These are phyloP conservation scores for Brassica cretica DNA, from an alignment of 345 rosid genomes.

Conservation along the genomic window DNA sequence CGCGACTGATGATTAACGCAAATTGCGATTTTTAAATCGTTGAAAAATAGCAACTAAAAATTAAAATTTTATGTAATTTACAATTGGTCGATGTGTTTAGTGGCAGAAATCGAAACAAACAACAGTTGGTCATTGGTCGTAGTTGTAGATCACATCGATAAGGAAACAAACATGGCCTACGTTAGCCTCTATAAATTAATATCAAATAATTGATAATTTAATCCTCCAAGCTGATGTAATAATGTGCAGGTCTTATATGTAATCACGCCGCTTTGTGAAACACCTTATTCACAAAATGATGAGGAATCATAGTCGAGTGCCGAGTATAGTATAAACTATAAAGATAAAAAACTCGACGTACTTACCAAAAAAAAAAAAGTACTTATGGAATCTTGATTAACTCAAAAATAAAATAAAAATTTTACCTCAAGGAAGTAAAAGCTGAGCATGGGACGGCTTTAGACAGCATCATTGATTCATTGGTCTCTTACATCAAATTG, in stretches of 20 bases:
- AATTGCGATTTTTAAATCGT: no score
- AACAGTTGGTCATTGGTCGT: no score
- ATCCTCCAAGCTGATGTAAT: neutral
- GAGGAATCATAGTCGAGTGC: constrained; percentile 24
- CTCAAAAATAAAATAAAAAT: neutral
- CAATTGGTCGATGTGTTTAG: no score
- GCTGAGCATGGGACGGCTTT: constrained; percentile 41
- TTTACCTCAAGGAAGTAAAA: constrained; percentile 31
- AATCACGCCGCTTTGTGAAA: constrained; percentile 28
- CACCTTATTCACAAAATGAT: constrained; percentile 27
- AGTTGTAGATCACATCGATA: no score
- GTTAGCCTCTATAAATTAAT: no score
- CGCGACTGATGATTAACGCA: no score
- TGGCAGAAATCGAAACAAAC: no score
- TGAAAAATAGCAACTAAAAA: no score
- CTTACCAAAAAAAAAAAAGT: neutral
- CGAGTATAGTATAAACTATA: constrained; percentile 16
- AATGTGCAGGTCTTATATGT: constrained; percentile 13
- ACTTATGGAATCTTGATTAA: constrained; percentile 10
- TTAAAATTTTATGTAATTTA: no score
- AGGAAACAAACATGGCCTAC: no score
- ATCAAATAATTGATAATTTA: no score
- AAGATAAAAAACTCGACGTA: neutral
- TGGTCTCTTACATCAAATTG: constrained; percentile 37
- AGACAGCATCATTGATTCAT: constrained; percentile 42